Evolutionary conservation across 306 rosid genomes (phyloP), one percentile per base, ranked within the genome.

Genomic region (Abrus pulchellus): DNA sequence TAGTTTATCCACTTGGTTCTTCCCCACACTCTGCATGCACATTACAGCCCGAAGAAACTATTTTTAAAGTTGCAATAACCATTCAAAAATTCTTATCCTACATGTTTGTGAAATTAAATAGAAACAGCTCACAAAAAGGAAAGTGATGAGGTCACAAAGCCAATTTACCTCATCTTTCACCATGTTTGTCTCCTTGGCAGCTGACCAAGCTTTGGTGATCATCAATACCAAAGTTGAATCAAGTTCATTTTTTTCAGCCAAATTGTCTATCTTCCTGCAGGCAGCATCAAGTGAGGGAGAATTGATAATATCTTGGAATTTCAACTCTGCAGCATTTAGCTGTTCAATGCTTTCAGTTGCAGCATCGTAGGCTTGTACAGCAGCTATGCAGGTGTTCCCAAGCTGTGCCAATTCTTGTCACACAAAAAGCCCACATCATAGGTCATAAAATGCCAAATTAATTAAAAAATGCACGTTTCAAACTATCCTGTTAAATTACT

Each of bases 151-250:
- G 54, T 60, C 56, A 34, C 64, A 36, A 36, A 2, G 40, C 44
- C 41, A 79, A 73, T 52, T 77, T 85, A 93, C 99, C 98, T 95
- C 98, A 52, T 90, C 94, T 83, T 93, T 89, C 49, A 83, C 73
- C 98, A 95, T 90, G 88, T 83, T 89, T 4, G 96, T 78, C 83
- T 95, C 98, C 84, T 95, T 95, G 32, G 99, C 96, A 54, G 93
- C 97, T 38, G 98, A 92, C 97, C 97, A 95, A 75, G 99, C 98
- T 88, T 95, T 95, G 75, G 97, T 87, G 82, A 95, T 92, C 99
- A 93, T 95, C 91, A 95, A 86, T 63, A 88, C 99, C 85, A 93
- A 83, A 28, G 99, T 80, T 2, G 98, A 90, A 80, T 95, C 98
- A 3, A 95, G 97, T 77, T 95, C 89, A 61, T 86, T 91, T 85